Base-by-base conservation (phyloP, 805 yeast genomes). In the Yarrowia sp. region DNA sequence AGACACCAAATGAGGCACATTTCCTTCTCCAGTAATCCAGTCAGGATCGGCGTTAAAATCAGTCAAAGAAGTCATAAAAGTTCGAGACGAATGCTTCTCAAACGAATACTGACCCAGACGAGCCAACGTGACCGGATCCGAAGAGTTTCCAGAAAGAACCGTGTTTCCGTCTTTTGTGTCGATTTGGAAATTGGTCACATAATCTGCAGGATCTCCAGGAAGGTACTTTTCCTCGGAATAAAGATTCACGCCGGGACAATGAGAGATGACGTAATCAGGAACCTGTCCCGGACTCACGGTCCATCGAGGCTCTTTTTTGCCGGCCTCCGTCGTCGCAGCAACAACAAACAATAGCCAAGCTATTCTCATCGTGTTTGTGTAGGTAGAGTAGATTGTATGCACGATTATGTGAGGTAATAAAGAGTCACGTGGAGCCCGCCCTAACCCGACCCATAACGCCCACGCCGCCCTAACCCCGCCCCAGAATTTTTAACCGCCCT, bases 211-310 rank as follows among this genome's bases (percentile, higher is more conserved):
- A 71, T 91, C 96, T 70, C 90, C 90, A 0, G 99, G 97, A 69
- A 88, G 78, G 72, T 92, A 93, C 63, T 79, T 76, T 71, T 93
- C 99, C 72, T 93, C 99, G 0, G 96, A 86, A 77, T 93, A 92
- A 11, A 93, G 78, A 72, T 90, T 90, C 2, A 93, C 92, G 62
- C 86, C 76, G 0, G 99, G 98, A 4, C 81, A 78, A 48, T 72
- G 68, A n/a, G 67, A 58, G 2, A 66, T 38, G 0, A 76, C 70
- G 56, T 70, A 76, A 11, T 67, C 67, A 1, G 79, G 79, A 1
- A 76, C 67, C 17, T 21, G 24, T 7, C 65, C 64, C 22, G 65
- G 65, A 6, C 8, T 17, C 22, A 58, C 51, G 4, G 41, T 54
- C 61, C 61, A 54, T 3, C 9, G 7, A 9, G 41, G 21, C 21